A percentile compares a stretch with the other conserved stretches of the same genome.
phyloP scores from a whole-genome alignment of 148 eudicot genomes.

The Dianthus caryophyllus region DNA sequence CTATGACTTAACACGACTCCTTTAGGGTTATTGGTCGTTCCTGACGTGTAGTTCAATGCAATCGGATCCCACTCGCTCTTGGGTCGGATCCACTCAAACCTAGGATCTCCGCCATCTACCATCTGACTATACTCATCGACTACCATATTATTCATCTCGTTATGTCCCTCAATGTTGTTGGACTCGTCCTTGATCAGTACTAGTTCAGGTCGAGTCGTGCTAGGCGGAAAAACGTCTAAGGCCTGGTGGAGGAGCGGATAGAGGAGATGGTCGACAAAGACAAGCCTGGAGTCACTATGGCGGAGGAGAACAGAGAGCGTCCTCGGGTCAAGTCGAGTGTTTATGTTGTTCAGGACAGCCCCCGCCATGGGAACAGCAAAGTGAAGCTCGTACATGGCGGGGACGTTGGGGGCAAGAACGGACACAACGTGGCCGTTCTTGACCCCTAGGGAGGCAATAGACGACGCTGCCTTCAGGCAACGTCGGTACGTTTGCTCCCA shows the following conservation, averaged over 20 bases:
- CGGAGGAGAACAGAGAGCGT: slow-evolving; percentile 39
- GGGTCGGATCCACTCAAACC: slow-evolving; percentile 39
- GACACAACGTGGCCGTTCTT: slow-evolving; percentile 48
- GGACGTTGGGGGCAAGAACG: slow-evolving; percentile 61
- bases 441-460: slow-evolving; percentile 43
- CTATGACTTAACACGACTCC: slow-evolving; percentile 68
- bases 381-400: slow-evolving; percentile 80
- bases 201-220: slow-evolving; percentile 10
- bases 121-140: neutral
- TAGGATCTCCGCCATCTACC: slow-evolving; percentile 26
- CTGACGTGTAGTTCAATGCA: slow-evolving; percentile 57
- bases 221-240: slow-evolving; percentile 22
- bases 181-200: slow-evolving; percentile 25
- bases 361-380: slow-evolving; percentile 75
- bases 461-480: slow-evolving; percentile 54
- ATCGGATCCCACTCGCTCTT: slow-evolving; percentile 61
- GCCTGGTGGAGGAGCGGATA: slow-evolving; percentile 28
- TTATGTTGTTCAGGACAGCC: slow-evolving; percentile 42
- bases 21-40: slow-evolving; percentile 66
- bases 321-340: slow-evolving; percentile 45
- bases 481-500: slow-evolving; percentile 61
- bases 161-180: neutral
- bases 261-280: slow-evolving; percentile 33
- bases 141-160: neutral
- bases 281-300: slow-evolving; percentile 32